These are phyloP conservation scores for Vanderwaltozyma verrucispora DNA, from an alignment of 805 yeast species.

Conservation along the genomic window DNA sequence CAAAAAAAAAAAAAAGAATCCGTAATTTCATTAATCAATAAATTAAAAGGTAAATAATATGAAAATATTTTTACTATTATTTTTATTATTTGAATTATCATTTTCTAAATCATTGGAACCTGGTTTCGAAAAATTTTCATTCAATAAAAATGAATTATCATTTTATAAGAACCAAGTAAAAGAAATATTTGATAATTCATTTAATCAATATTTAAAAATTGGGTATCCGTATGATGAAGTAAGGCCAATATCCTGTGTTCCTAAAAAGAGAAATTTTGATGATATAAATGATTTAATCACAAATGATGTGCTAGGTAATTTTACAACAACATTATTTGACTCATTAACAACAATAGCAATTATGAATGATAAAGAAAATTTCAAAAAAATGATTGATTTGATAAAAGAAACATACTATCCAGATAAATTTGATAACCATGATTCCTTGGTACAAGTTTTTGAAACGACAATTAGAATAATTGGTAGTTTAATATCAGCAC, in stretches of 20 bases:
- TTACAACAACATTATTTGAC: conserved; percentile 69
- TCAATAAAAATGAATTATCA: conserved; percentile 23
- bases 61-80: too few relatives aligned
- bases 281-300: conserved; percentile 45
- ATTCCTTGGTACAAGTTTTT: conserved; percentile 76
- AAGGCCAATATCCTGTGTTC: conserved; percentile 59
- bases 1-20: too few relatives aligned
- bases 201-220: conserved; percentile 52
- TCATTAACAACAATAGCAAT: conserved; percentile 70
- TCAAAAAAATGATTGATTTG: conserved; percentile 36
- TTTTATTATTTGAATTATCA: not conserved
- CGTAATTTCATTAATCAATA: too few relatives aligned
- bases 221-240: conserved; percentile 84
- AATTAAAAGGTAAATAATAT: too few relatives aligned
- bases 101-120: not conserved
- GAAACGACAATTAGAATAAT: conserved; percentile 74
- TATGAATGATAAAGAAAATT: conserved; percentile 49
- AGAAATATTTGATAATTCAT: conserved; percentile 59
- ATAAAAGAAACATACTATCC: conserved; percentile 28
- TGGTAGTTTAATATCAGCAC: conserved; percentile 76
- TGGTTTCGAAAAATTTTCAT: conserved; percentile 11
- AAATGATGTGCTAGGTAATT: conserved; percentile 82
- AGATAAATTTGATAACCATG: conserved; percentile 38
- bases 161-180: conserved; percentile 37
- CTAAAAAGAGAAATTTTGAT: conserved; percentile 52